phyloP scores from a whole-genome alignment of 495 filamentous ascomycete genomes.

The Amniculicola lignicola region DNA sequence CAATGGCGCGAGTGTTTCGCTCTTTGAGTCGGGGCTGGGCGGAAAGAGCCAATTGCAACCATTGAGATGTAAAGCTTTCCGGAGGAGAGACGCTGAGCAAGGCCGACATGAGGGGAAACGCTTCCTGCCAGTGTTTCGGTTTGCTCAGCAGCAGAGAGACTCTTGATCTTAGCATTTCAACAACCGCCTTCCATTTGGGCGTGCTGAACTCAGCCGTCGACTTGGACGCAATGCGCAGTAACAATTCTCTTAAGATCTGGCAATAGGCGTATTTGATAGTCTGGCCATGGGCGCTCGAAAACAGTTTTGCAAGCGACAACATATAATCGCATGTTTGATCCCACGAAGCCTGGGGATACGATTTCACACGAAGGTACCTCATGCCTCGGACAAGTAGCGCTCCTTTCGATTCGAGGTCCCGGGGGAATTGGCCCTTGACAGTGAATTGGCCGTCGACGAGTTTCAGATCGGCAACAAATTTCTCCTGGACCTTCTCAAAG shows the following conservation, averaged over 20 bases:
- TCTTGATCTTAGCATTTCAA: constrained; percentile 70
- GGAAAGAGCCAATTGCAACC: constrained; percentile 73
- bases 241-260: constrained; percentile 77
- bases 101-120: constrained; percentile 80
- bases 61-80: constrained; percentile 79
- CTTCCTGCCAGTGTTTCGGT: constrained; percentile 82
- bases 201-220: constrained; percentile 68
- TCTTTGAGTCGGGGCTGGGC: constrained; percentile 80
- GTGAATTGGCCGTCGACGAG: constrained; percentile 67
- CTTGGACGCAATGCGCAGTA: constrained; percentile 82
- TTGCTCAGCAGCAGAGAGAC: constrained; percentile 81
- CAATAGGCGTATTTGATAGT: constrained; percentile 92
- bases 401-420: constrained; percentile 71
- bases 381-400: constrained; percentile 85
- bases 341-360: constrained; percentile 70
- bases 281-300: constrained; percentile 77
- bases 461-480: constrained; percentile 78
- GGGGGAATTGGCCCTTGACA: constrained; percentile 53
- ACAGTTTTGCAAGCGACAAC: constrained; percentile 72
- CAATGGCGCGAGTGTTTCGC: constrained; percentile 70
- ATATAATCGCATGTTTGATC: constrained; percentile 86
- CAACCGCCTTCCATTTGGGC: constrained; percentile 80
- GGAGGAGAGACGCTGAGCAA: constrained; percentile 82
- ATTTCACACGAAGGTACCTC: constrained; percentile 76
- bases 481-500: constrained; percentile 75